phyloP scores from a whole-genome alignment of 257 asterid species.

The Scutellaria minor region DNA sequence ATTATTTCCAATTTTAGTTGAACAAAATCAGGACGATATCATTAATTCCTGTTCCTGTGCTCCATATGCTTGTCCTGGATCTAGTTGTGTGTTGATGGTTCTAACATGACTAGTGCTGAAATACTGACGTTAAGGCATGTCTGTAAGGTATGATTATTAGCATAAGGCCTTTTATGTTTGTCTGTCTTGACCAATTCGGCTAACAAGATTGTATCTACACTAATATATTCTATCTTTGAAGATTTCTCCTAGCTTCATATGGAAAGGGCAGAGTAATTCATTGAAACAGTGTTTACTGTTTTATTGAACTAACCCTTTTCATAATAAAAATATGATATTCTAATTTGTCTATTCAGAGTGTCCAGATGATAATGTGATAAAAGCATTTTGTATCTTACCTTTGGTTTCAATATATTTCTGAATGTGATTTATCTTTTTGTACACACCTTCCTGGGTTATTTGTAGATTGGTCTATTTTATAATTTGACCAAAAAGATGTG shows the following conservation, averaged over 20 bases:
- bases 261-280: constrained; percentile 18
- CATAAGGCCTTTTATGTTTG: constrained; percentile 4
- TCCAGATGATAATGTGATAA: not conserved
- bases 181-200: constrained; percentile 32
- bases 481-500: constrained; percentile 11
- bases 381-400: constrained; percentile 13
- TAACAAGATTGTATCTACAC: constrained; percentile 18
- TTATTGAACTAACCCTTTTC: constrained; percentile 1
- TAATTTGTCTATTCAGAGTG: not conserved
- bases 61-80: constrained; percentile 26
- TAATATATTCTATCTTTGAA: not conserved
- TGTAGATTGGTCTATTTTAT: not conserved
- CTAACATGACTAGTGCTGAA: constrained; percentile 22
- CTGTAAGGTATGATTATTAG: constrained; percentile 14
- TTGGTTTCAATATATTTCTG: not conserved
- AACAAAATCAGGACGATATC: constrained; percentile 22
- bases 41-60: constrained; percentile 18
- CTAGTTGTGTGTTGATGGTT: constrained; percentile 20
- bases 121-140: not conserved
- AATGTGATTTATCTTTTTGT: constrained; percentile 6
- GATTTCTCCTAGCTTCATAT: constrained; percentile 28
- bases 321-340: not conserved
- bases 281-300: not conserved
- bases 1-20: constrained; percentile 22
- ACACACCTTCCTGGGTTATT: constrained; percentile 20